Base-by-base conservation (phyloP, 257 asterid genomes). In the Anisodus tanguticus region DNA sequence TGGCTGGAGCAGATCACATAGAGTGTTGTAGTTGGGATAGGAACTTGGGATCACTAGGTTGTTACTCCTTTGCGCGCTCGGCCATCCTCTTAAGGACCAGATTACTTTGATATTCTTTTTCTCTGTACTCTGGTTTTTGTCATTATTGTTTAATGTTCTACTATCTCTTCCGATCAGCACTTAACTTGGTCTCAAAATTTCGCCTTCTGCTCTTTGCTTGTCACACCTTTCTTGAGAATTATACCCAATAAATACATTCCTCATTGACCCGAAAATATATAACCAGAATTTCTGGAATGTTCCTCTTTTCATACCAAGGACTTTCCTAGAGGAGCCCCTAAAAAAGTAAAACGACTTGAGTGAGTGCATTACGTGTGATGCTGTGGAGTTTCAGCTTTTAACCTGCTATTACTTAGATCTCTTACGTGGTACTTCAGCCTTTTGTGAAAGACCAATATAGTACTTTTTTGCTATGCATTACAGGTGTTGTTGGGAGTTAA, bases 21-120 rank as follows among this genome's bases (percentile, higher is more conserved):
- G 81, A 12, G 81, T 76, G n/a, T 74, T 51, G 62, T 51, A 26
- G 60, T 76, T 76, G 63, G 63, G 63, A 51, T 51, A 51, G 81
- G 63, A 76, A 51, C 13, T 76, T 76, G 55, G 4, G 8, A 51
- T 53, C 81, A 51, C 45, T 13, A 22, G 63, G 63, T 76, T 49
- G 81, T 22, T 17, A 51, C 47, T 51, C 81, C 22, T 76, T 17
- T 26, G 63, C 13, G 2, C 22, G 35, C 45, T 51, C 8, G 3
- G 26, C 22, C 47, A 31, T 13, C 47, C 81, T 76, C 63, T 7
- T 51, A 76, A 31, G 63, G 63, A 76, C 63, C 81, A 3, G 22
- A 6, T 3, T 51, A 51, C 22, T 76, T 76, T 51, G 63, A 51
- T 70, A 43, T 76, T 22, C 22, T 76, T 76, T 74, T 4, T 76